Conservation (phyloP, 148 eudicot species). For the Camellia japonica region DNA sequence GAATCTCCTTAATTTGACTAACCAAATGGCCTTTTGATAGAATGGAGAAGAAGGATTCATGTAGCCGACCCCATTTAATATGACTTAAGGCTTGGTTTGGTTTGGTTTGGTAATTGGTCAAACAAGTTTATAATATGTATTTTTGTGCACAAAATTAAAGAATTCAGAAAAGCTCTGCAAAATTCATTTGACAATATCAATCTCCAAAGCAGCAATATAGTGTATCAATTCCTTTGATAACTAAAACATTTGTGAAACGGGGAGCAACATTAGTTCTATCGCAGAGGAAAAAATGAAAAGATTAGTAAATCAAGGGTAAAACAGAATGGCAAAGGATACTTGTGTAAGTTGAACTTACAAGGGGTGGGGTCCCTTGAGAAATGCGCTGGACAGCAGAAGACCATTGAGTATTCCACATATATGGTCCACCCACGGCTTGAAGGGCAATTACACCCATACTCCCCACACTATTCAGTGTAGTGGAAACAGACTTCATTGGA, state of each 20-base stretch:
- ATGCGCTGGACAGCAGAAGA: conserved; percentile 86
- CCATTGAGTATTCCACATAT: conserved; percentile 90
- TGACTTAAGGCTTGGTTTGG: too few relatives aligned
- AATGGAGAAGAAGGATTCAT: too few relatives aligned
- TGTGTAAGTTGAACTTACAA: conserved; percentile 55
- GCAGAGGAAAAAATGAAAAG: not conserved
- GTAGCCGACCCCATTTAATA: too few relatives aligned
- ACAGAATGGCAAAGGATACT: not conserved
- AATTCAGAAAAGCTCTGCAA: too few relatives aligned
- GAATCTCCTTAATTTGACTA: too few relatives aligned
- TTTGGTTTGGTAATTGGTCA: too few relatives aligned
- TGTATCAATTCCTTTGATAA: not conserved
- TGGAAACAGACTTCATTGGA: conserved; percentile 60
- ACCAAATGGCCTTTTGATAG: too few relatives aligned
- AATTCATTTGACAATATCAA: not conserved
- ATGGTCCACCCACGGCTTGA: conserved; percentile 97
- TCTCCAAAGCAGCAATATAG: not conserved
- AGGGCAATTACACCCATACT: conserved; percentile 76
- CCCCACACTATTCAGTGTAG: conserved; percentile 68
- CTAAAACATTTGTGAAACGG: not conserved
- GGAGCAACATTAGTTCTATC: not conserved
- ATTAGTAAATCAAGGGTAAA: not conserved
- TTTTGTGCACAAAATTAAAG: too few relatives aligned
- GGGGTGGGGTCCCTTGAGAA: conserved; percentile 98
- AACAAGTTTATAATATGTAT: too few relatives aligned